Evolutionary conservation across 768 basidiomycete genomes (phyloP), one percentile per base, ranked within the genome.

Genomic region (Lepiota venenata): DNA sequence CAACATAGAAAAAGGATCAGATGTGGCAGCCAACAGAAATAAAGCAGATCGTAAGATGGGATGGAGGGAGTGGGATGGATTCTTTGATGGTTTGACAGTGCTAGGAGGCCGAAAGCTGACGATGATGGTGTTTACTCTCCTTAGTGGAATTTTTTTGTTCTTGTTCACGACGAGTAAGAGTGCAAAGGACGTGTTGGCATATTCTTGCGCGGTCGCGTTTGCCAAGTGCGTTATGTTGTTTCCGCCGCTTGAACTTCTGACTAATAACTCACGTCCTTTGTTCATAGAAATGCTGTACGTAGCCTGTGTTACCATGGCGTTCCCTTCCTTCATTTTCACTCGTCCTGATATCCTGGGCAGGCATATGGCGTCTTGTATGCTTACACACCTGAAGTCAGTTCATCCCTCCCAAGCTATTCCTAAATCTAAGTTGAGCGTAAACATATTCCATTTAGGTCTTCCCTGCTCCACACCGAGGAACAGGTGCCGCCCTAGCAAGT

Each of bases 361-460:
- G 76, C 78, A 76, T 80, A 80, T 55, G 80, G 78, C 9, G 72
- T 80, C 9, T 67, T 81, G 12, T 83, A 76, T 50, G 80, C 80
- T 1, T 82, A 81, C 59, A 83, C 82, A 7, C 82, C 82, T 1
- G 81, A 83, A 61, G 77, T 69, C 35, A 27, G 63, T 58, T 35
- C 22, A 37, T 18, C 18, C 22, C 12, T 12, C 21, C 39, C 6
- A 32, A 32, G 8, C 32, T 32, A 21, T 14, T 44, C 15, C 12
- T 3, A 8, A n/a, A n/a, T n/a, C n/a, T 16, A 52, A 16, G 2
- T 25, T 25, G 25, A 29, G 18, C 18, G 14, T 39, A n/a, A 35
- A 12, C 4, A 10, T 15, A 16, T 44, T 15, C 5, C 5, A 16
- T 32, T 1, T 44, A 69, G 67, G 67, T 80, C 16, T 83, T 84